A percentile compares a stretch with the other conserved stretches of the same genome.
Evolutionary conservation across 1,284 basidiomycete species (phyloP).

Genomic region (Apiotrichum porosum): DNA sequence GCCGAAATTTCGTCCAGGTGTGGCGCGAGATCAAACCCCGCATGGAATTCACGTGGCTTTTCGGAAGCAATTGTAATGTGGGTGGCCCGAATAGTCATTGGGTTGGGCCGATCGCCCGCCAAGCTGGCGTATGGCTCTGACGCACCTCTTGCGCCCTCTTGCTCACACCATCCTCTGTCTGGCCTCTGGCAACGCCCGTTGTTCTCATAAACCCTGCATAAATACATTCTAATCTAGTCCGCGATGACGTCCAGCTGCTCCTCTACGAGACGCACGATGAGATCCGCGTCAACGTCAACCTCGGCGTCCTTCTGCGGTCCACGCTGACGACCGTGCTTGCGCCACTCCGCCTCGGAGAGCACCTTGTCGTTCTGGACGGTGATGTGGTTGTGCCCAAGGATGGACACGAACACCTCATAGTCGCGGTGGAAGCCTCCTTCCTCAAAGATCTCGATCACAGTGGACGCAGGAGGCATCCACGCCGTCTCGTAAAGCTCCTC

Average conservation of each 20-base stretch:
- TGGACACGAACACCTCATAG: slow-evolving; percentile 25
- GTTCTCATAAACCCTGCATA: no score
- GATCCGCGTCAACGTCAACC: slow-evolving; percentile 8
- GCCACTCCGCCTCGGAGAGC: slow-evolving; percentile 4
- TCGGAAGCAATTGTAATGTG: no score
- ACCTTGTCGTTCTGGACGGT: slow-evolving; percentile 24
- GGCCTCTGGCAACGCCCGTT: no score
- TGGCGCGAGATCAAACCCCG: no score
- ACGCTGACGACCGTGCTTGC: not conserved
- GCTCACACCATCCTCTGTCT: no score
- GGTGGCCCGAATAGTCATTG: no score
- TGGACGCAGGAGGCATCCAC: slow-evolving; percentile 36
- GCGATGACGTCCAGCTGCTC: slow-evolving; percentile 7
- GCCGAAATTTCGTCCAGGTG: no score
- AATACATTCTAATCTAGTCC: no score
- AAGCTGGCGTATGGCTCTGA: no score
- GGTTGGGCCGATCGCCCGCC: no score
- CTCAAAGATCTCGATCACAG: slow-evolving; percentile 29
- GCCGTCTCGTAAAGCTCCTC: slow-evolving; percentile 29
- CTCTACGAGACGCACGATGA: slow-evolving; percentile 16
- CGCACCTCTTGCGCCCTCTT: no score
- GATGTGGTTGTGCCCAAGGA: slow-evolving; percentile 32
- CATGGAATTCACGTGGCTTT: no score
- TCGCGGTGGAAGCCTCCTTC: slow-evolving; percentile 30
- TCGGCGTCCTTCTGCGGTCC: not conserved